Base-by-base conservation (phyloP, 495 filamentous ascomycete genomes). In the Monascus purpureus region DNA sequence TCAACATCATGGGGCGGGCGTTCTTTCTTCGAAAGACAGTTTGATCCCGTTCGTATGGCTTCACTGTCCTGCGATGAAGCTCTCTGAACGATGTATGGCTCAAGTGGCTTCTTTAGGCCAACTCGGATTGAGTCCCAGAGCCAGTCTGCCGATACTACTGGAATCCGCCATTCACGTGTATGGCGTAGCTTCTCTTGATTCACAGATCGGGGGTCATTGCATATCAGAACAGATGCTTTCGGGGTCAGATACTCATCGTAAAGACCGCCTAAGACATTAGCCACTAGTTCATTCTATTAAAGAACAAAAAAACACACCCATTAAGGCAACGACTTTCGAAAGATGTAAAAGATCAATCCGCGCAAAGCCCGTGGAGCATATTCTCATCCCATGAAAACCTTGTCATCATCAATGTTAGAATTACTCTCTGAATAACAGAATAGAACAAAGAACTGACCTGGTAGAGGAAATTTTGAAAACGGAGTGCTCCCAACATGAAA, bases 341-440 rank as follows among this genome's bases (percentile, higher is more conserved):
- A 90, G 59, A 46, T 96, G 92, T 28, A 87, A 60, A 13, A 94
- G 61, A 42, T 93, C 82, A 19, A 93, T 75, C n/a, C 78, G 77
- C 12, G 70, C 68, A 47, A 97, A 93, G 8, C 72, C 80, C 6
- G 85, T 85, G 1, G 84, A 82, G 50, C 74, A 82, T 25, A 95
- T 72, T 23, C 61, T 67, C 40, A 93, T 52, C 1, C 51, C 61
- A 8, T 67, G 40, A 39, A 94, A 88, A 8, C 67, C 81, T n/a
- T 55, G 28, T 2, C 11, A 8, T 29, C 16, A 23, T 58, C 29
- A 58, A 42, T 23, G n/a, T 15, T 13, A 8, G 20, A 32, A 25
- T 32, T 14, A 29, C 25, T 12, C 17, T n/a, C 8, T 24, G 12
- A 27, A 7, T 19, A 14, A 17, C 12, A 7, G n/a, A 17, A 31